Evolutionary conservation across 2,329 filamentous ascomycete genomes (phyloP).

Genomic region (Colletotrichum neosansevieriae): DNA sequence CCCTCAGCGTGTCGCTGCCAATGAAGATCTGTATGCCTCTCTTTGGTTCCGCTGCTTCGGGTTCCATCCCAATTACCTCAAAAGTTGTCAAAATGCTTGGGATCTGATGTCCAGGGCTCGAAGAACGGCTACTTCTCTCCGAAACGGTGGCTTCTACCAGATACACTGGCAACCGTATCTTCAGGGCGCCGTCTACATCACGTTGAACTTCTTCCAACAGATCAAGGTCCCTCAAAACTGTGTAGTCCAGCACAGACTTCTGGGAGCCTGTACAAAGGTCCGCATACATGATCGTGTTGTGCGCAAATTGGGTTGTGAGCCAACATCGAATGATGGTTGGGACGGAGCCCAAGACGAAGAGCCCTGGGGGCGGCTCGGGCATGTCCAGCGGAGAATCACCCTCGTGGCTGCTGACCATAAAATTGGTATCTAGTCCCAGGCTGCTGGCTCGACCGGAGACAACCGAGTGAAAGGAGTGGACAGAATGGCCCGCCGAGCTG

Average conservation of each 20-base stretch:
- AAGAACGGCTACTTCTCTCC: constrained; percentile 78
- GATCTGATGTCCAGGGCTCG: constrained; percentile 80
- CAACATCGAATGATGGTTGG: constrained; percentile 97
- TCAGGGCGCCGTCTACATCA: constrained; percentile 73
- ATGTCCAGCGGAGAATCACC: constrained; percentile 78
- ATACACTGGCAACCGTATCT: constrained; percentile 84
- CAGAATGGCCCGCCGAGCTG: constrained; percentile 84
- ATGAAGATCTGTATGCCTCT: constrained; percentile 86
- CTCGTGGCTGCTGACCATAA: constrained; percentile 69
- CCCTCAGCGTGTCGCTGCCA: constrained; percentile 87
- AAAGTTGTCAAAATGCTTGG: constrained; percentile 86
- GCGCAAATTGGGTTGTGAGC: constrained; percentile 91
- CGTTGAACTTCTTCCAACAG: constrained; percentile 75
- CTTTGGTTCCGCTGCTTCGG: constrained; percentile 61
- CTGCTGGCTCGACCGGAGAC: constrained; percentile 88
- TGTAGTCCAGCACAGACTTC: constrained; percentile 82
- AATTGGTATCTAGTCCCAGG: constrained; percentile 82
- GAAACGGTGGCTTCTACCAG: constrained; percentile 90
- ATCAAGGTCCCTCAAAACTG: constrained; percentile 80
- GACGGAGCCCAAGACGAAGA: constrained; percentile 88
- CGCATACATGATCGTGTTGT: constrained; percentile 89
- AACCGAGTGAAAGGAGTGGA: constrained; percentile 74
- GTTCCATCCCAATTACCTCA: constrained; percentile 72
- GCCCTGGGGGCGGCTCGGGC: constrained; percentile 81
- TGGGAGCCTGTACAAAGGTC: constrained; percentile 93